Evolutionary conservation across 1,139 yeast genomes (phyloP), one percentile per base, ranked within the genome.

Genomic region (Candida glucosophila): DNA sequence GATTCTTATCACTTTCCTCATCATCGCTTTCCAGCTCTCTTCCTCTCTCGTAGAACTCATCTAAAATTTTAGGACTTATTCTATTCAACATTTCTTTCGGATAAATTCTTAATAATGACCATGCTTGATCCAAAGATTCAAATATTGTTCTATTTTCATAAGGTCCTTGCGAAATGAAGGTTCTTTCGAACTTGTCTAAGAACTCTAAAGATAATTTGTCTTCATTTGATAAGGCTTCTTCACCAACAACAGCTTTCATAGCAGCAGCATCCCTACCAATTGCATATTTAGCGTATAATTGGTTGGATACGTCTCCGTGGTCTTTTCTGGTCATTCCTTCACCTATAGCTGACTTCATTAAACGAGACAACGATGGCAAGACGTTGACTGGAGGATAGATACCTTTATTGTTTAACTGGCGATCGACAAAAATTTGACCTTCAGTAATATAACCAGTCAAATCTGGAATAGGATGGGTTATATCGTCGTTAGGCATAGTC

Each of bases 171-270:
- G 86, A 54, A 46, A 90, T 85, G 51, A 92, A 92, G 29, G 90
- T 80, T 70, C 82, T 85, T 62, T 90, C 99, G 48, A 90, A 90
- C 66, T 90, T 90, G 55, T 92, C 98, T 64, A 90, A 76, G 56
- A 90, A 90, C 65, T 90, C 99, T 49, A 90, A 73, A 2, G 98
- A 90, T 41, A 90, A 73, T 63, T 90, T 92, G 63, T 90, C 99
- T 62, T 90, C 99, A 40, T 85, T 83, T 18, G 96, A 86, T 49
- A 90, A 71, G 20, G 99, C 98, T 61, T 90, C 99, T 61, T 90
- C 99, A 74, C 99, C 99, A 44, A 90, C 99, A 41, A 90, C 99
- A n/a, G 98, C 95, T 67, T 90, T 90, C 99, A 90, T 90, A 44
- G 98, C 96, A 26, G 98, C 98, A 17, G 98, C 99, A 62, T 90